These are phyloP conservation scores for Tremellales sp. DNA, from an alignment of 1,284 basidiomycete genomes.

Conservation along the genomic window DNA sequence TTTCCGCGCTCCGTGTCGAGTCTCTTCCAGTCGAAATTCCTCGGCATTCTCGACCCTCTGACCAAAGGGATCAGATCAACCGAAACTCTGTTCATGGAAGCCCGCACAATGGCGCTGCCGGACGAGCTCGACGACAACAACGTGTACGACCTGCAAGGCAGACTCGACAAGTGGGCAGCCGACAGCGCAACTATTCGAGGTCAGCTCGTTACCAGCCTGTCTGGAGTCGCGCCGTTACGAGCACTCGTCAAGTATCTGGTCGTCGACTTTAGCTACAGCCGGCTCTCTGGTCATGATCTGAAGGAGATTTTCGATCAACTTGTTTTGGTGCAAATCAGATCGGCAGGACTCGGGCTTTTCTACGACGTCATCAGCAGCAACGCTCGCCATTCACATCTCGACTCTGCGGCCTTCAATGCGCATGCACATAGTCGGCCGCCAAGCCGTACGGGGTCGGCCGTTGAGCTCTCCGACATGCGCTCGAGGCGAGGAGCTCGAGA, in stretches of 20 bases:
- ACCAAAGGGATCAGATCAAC: conserved; percentile 24
- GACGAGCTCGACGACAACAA: conserved; percentile 5
- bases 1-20: conserved; percentile 45
- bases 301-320: conserved; percentile 34
- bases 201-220: conserved; percentile 29
- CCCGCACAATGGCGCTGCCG: neutral
- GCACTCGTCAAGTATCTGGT: conserved; percentile 41
- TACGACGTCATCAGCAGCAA: conserved; percentile 46
- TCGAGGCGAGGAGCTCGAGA: no score
- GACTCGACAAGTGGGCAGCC: conserved; percentile 33
- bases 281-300: conserved; percentile 39
- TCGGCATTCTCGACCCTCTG: conserved; percentile 35
- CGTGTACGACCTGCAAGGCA: neutral
- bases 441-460: neutral
- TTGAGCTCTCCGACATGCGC: neutral
- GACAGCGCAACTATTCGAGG: conserved; percentile 29
- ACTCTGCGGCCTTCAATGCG: conserved; percentile 31
- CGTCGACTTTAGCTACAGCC: conserved; percentile 42
- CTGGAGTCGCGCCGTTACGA: conserved; percentile 37
- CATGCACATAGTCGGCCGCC: neutral
- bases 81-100: conserved; percentile 27
- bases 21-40: conserved; percentile 39
- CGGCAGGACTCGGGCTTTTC: conserved; percentile 44
- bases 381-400: conserved; percentile 39
- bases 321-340: conserved; percentile 39